Conservation (phyloP, 805 yeast species). For the Candida sphagnicola region DNA sequence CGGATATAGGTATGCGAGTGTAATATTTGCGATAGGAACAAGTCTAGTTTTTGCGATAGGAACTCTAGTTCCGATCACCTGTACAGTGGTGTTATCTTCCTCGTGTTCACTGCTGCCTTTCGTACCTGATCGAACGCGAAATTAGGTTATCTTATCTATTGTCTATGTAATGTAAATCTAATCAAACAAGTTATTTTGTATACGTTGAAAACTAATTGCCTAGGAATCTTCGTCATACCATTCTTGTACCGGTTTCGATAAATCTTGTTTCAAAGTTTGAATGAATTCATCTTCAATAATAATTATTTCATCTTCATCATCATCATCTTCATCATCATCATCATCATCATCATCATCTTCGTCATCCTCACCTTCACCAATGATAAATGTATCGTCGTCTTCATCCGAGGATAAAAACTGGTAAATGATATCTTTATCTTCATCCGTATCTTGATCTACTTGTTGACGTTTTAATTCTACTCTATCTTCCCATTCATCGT, state of each 20-base stretch:
- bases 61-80: too few relatives aligned
- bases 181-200: too few relatives aligned
- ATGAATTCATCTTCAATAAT: constrained; percentile 6
- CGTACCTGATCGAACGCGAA: too few relatives aligned
- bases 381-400: constrained; percentile 15
- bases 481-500: constrained; percentile 13
- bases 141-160: too few relatives aligned
- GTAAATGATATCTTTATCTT: constrained; percentile 15
- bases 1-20: too few relatives aligned
- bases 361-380: constrained; percentile 7
- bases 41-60: too few relatives aligned
- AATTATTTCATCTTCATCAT: constrained; percentile 6
- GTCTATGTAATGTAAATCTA: too few relatives aligned
- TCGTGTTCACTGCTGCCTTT: too few relatives aligned
- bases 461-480: constrained; percentile 8
- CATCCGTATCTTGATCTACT: constrained; percentile 12
- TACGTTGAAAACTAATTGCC: too few relatives aligned
- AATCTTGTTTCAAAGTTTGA: constrained; percentile 2
- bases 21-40: too few relatives aligned
- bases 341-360: constrained; percentile 9
- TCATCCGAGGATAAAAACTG: constrained; percentile 15
- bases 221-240: constrained; percentile 3
- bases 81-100: too few relatives aligned
- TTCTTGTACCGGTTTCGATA: constrained; percentile 2
- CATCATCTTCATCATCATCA: constrained; percentile 8